Conservation (phyloP, 441 rosid species). For the Dalechampia spathulata region DNA sequence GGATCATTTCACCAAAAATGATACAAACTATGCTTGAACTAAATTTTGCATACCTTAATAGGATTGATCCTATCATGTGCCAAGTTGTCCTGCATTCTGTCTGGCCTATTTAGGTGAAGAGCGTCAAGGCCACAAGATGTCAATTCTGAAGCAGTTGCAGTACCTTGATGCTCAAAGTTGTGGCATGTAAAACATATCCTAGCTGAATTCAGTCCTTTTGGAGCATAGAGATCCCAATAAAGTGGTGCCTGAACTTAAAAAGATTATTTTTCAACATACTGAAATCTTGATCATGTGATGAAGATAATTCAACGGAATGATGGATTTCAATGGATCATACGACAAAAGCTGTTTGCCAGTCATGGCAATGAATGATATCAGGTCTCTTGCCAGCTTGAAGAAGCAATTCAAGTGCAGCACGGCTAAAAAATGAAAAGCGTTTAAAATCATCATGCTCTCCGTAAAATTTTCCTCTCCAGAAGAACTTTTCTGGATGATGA, state of each 20-base stretch:
- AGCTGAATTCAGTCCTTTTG: slow-evolving; percentile 90
- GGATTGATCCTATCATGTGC: slow-evolving; percentile 78
- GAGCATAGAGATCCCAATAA: slow-evolving; percentile 89
- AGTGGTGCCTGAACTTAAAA: slow-evolving; percentile 74
- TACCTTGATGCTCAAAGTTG: slow-evolving; percentile 97
- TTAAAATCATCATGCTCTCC: slow-evolving; percentile 94
- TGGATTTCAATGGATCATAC: slow-evolving; percentile 34
- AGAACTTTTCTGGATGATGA: slow-evolving; percentile 86
- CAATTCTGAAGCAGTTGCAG: slow-evolving; percentile 79
- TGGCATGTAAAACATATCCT: slow-evolving; percentile 97
- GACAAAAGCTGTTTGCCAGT: slow-evolving; percentile 99
- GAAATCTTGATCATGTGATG: slow-evolving; percentile 8
- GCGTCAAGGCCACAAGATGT: slow-evolving; percentile 91
- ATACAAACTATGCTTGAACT: not conserved
- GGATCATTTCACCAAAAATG: not conserved
- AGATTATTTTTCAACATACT: slow-evolving; percentile 2
- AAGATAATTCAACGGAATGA: slow-evolving; percentile 6
- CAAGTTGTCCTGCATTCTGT: slow-evolving; percentile 92
- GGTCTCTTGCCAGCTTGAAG: slow-evolving; percentile 93
- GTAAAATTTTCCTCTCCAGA: slow-evolving; percentile 91
- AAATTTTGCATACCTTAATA: slow-evolving; percentile 49
- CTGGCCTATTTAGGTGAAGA: slow-evolving; percentile 78
- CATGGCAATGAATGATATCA: slow-evolving; percentile 96
- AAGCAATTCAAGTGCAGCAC: slow-evolving; percentile 93
- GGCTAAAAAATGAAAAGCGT: slow-evolving; percentile 93